A percentile compares a stretch with the other conserved stretches of the same genome.
Conservation (phyloP, 768 basidiomycete species). For the Hericium coralloides region DNA sequence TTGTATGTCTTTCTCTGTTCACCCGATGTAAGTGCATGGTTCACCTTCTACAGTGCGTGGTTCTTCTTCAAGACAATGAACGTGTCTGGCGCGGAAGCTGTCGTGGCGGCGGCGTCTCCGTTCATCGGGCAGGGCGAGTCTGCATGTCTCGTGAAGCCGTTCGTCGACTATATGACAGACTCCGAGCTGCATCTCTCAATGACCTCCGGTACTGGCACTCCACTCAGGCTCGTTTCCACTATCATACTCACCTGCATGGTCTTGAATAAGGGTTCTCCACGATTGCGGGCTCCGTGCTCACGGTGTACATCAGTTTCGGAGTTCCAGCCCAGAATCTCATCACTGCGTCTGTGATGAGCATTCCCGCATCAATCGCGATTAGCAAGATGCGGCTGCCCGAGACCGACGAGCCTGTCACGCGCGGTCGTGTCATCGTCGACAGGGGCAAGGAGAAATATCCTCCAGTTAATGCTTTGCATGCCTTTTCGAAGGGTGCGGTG, state of each 20-base stretch:
- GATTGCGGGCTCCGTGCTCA: constrained; percentile 84
- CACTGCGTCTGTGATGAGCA: constrained; percentile 90
- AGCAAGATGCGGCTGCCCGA: constrained; percentile 85
- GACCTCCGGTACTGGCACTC: constrained; percentile 55
- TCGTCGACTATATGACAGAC: constrained; percentile 76
- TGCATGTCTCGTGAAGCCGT: constrained; percentile 78
- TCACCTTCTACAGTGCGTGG: constrained; percentile 52
- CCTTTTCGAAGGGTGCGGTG: constrained; percentile 77
- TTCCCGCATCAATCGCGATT: constrained; percentile 90
- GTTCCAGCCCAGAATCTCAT: constrained; percentile 74
- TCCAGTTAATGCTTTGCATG: constrained; percentile 78
- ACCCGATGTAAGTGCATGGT: neutral
- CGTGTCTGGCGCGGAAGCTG: constrained; percentile 90
- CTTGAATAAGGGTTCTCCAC: constrained; percentile 60
- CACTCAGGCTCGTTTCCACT: neutral
- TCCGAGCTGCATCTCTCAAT: constrained; percentile 84
- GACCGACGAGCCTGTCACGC: constrained; percentile 77
- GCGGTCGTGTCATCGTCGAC: constrained; percentile 72
- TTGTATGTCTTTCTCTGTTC: constrained; percentile 40
- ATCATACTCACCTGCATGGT: too few species aligned
- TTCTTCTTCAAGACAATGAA: constrained; percentile 90
- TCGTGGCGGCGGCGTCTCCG: constrained; percentile 89
- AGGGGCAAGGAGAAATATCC: constrained; percentile 52
- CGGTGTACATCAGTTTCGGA: constrained; percentile 73
- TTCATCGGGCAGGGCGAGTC: constrained; percentile 90